Conservation (phyloP, 495 filamentous ascomycete species). For the Tuber melanosporum region DNA sequence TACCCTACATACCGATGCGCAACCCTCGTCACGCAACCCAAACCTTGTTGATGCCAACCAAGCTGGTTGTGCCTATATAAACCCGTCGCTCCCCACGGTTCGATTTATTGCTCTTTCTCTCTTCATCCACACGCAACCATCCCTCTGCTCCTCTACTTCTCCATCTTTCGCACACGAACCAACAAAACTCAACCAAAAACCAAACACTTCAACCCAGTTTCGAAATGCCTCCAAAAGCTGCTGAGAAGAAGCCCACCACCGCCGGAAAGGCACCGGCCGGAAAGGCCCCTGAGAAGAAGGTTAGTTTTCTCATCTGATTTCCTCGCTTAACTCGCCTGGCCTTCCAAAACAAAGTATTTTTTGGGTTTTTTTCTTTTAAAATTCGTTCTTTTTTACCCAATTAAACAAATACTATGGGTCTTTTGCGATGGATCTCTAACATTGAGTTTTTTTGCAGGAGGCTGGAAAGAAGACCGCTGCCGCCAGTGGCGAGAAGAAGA, state of each 20-base stretch:
- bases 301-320: constrained; percentile 21
- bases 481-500: constrained; percentile 96
- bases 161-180: constrained; percentile 35
- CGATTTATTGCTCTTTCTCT: constrained; percentile 46
- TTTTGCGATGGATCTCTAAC: constrained; percentile 13
- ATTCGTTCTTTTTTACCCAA: constrained; percentile 13
- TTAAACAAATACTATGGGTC: constrained; percentile 4
- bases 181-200: constrained; percentile 20
- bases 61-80: constrained; percentile 42
- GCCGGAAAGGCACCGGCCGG: constrained; percentile 93
- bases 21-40: constrained; percentile 7
- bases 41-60: constrained; percentile 39
- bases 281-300: constrained; percentile 92
- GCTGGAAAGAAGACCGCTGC: constrained; percentile 98
- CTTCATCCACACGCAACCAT: constrained; percentile 44
- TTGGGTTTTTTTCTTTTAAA: constrained; percentile 12
- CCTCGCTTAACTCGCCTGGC: not conserved
- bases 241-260: constrained; percentile 93
- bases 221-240: constrained; percentile 88
- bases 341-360: constrained; percentile 9
- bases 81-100: constrained; percentile 44
- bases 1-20: constrained; percentile 18
- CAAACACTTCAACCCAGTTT: constrained; percentile 19
- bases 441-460: constrained; percentile 47
- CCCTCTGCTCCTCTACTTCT: constrained; percentile 41